A percentile compares a stretch with the other conserved stretches of the same genome.
Evolutionary conservation across 331 rosid species (phyloP).

Genomic region (Rosa hybrid): DNA sequence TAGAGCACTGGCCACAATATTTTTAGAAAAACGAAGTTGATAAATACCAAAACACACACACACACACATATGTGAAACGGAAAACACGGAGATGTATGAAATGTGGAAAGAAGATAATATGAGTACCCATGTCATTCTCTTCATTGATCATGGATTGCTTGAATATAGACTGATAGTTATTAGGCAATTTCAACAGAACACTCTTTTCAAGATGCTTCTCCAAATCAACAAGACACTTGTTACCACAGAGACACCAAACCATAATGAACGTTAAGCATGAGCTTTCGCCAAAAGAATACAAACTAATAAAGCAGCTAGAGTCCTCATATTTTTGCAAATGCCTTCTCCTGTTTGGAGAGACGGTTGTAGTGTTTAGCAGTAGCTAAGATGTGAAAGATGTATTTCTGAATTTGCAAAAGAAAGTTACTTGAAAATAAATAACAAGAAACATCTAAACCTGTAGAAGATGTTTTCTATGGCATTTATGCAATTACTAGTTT

Average conservation of each 20-base stretch:
- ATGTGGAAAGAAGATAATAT: not conserved
- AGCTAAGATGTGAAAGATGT: conserved; percentile 66
- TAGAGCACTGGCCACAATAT: conserved; percentile 1
- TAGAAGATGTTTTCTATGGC: not conserved
- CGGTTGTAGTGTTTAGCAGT: conserved; percentile 58
- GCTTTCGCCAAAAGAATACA: not conserved
- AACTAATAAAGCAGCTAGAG: conserved; percentile 8
- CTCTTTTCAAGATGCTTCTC: conserved; percentile 69
- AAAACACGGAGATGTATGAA: not conserved
- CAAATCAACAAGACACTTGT: conserved; percentile 73
- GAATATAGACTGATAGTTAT: conserved; percentile 62
- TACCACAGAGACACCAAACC: conserved; percentile 17
- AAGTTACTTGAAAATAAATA: conserved; percentile 9
- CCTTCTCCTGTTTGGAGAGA: conserved; percentile 73
- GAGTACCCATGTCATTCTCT: conserved; percentile 92
- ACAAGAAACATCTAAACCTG: not conserved
- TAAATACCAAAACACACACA: not conserved
- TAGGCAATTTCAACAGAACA: conserved; percentile 75
- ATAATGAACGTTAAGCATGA: conserved; percentile 31
- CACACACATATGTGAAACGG: not conserved
- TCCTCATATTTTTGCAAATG: conserved; percentile 58
- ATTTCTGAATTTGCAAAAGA: conserved; percentile 71
- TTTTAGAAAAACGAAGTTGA: not conserved
- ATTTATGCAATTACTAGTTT: too few relatives aligned
- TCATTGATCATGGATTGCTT: conserved; percentile 79